phyloP scores from a whole-genome alignment of 306 rosid genomes.

The Vigna angularis region DNA sequence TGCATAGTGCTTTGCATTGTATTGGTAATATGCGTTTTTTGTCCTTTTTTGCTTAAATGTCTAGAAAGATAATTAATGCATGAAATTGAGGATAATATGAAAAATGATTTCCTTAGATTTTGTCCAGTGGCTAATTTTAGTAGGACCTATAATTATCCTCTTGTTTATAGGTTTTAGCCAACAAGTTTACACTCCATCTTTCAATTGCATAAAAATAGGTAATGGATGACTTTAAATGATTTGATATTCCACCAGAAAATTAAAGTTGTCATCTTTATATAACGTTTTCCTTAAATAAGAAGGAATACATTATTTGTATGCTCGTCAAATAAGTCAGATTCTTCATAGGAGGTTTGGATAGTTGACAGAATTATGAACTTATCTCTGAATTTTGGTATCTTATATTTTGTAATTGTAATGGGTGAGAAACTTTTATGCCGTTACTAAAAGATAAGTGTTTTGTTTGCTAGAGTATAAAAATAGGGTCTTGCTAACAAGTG shows the following conservation, averaged over 20 bases:
- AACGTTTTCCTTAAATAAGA: too few species aligned
- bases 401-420: background rate
- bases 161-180: conserved; percentile 12
- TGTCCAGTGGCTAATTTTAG: conserved; percentile 8
- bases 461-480: background rate
- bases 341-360: background rate
- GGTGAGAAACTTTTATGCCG: background rate
- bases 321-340: background rate
- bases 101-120: conserved; percentile 6
- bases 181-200: conserved; percentile 7
- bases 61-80: conserved; percentile 5
- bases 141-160: conserved; percentile 30
- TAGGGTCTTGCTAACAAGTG: background rate
- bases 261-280: background rate
- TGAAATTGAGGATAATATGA: conserved; percentile 1
- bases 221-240: background rate
- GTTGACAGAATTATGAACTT: background rate
- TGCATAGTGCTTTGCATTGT: conserved; percentile 35
- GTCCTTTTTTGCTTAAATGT: background rate
- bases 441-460: background rate
- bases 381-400: background rate
- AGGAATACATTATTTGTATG: conserved; percentile 15
- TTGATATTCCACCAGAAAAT: conserved; percentile 2
- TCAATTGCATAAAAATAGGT: background rate
- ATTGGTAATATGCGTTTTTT: background rate